Conservation (phyloP, 805 yeast genomes). For the Yamadazyma tumulicola region DNA sequence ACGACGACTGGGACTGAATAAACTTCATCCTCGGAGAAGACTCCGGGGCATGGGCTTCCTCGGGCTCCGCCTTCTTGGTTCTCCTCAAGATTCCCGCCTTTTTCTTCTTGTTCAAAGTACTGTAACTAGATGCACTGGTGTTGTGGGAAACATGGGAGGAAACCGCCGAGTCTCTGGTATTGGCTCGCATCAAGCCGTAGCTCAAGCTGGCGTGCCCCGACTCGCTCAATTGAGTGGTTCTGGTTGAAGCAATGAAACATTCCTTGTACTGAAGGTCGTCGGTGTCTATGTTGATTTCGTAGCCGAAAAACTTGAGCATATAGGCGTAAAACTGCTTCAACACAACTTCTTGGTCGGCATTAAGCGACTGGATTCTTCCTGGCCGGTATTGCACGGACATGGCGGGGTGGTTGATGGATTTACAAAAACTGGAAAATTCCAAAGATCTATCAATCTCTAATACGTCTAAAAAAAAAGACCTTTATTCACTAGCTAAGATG, state of each 20-base stretch:
- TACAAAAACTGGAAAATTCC: no score
- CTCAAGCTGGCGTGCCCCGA: slow-evolving; percentile 12
- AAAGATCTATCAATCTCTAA: no score
- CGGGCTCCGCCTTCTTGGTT: slow-evolving; percentile 5
- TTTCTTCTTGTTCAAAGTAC: slow-evolving; percentile 25
- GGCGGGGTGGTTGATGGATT: no score
- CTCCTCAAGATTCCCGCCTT: slow-evolving; percentile 15
- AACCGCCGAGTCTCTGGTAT: slow-evolving; percentile 20
- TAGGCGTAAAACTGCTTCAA: slow-evolving; percentile 73
- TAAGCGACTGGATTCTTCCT: slow-evolving; percentile 37
- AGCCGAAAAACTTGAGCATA: slow-evolving; percentile 57
- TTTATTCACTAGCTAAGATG: no score
- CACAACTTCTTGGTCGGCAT: slow-evolving; percentile 54
- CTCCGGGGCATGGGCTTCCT: slow-evolving; percentile 13
- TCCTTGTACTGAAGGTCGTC: slow-evolving; percentile 27
- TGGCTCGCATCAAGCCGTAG: slow-evolving; percentile 19
- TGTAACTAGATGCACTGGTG: slow-evolving; percentile 20
- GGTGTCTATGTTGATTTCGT: slow-evolving; percentile 26
- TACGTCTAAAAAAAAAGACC: no score
- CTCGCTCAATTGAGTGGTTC: slow-evolving; percentile 14
- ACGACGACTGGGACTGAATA: slow-evolving; percentile 24
- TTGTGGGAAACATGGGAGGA: slow-evolving; percentile 25
- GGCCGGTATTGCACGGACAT: slow-evolving; percentile 23
- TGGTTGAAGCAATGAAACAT: slow-evolving; percentile 29
- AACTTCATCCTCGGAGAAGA: slow-evolving; percentile 25